Base-by-base conservation (phyloP, 345 rosid genomes). In the Camelina sativa region DNA sequence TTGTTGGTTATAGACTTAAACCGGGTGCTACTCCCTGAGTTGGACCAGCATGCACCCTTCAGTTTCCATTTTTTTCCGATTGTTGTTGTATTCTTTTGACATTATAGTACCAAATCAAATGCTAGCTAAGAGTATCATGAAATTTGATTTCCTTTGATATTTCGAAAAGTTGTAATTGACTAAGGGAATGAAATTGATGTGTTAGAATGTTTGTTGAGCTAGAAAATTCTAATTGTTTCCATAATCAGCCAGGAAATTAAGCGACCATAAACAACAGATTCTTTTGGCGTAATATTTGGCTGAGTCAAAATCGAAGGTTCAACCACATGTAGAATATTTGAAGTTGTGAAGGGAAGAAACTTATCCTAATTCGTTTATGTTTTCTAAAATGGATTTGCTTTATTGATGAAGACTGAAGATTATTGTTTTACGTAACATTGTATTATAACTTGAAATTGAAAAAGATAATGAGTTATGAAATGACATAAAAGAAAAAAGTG, bases 11-110 rank as follows among this genome's bases (percentile, higher is more conserved):
- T 71, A 64, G 75, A 57, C 20, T 35, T 40, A 28, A 51, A 40
- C 54, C 16, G 40, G 71, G 34, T 40, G 23, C 20, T 38, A 28
- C 19, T 20, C 58, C n/a, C 46, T 59, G 73, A 40, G 68, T 60
- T 50, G 52, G 61, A 38, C 62, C 20, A 19, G 48, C 30, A 20
- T 20, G 22, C 22, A 76, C 58, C 64, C 30, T 1, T 46, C 48
- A 76, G 60, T 28, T 71, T 71, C 15, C 34, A 41, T 32, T 32
- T 51, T 32, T 32, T 51, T 66, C 65, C 51, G 57, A 65, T 56
- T 72, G 65, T 51, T 72, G 69, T n/a, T 72, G 81, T 72, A 78
- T 78, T 78, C 77, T 78, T 78, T 78, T 66, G 58, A 72, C 65
- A 44, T 44, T 51, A 72, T 58, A 46, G 43, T 77, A 51, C 73